Base-by-base conservation (phyloP, 179 eudicot species). In the Beta lomatogona region DNA sequence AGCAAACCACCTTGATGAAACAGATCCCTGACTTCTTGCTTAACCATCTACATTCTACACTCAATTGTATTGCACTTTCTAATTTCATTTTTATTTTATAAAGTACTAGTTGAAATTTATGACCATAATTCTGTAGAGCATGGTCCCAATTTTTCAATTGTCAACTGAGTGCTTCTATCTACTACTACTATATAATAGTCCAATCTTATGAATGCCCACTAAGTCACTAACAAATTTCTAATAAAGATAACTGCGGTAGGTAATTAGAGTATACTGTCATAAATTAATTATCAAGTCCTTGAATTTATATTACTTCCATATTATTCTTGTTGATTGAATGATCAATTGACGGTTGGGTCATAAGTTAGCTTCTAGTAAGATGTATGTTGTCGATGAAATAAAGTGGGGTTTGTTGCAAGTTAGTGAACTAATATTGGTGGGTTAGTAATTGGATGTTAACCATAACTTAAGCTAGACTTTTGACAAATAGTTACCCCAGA, bases 1-100 rank as follows among this genome's bases (percentile, higher is more conserved):
- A 81, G 28, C 65, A 71, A 84, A 80, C 86, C 22, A 71, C 63
- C 71, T 36, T 57, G 80, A 68, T 68, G 31, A 19, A 81, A 81
- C 76, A 81, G 22, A 69, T 69, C 31, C 76, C 80, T 46, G 10
- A 45, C 61, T 81, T 81, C 61, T 46, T 81, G 76, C 80, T 76
- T 55, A 54, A 81, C n/a, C 28, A 25, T 25, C 28, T 25, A n/a
- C n/a, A n/a, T n/a, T 61, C 25, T 48, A 13, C 3, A 10, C 18
- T n/a, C 9, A 66, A 0, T 65, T 63, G 46, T n/a, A 41, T 9
- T 73, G 25, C 67, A 7, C 45, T 9, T 19, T 44, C 9, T 48
- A 16, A 65, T 15, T 4, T 31, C 2, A 10, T 67, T 28, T 31
- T 6, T 36, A 1, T 16, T 15, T 18, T 15, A 16, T 55, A 55